phyloP scores from a whole-genome alignment of 176 grass and related monocot species.

The Phoenix dactylifera region DNA sequence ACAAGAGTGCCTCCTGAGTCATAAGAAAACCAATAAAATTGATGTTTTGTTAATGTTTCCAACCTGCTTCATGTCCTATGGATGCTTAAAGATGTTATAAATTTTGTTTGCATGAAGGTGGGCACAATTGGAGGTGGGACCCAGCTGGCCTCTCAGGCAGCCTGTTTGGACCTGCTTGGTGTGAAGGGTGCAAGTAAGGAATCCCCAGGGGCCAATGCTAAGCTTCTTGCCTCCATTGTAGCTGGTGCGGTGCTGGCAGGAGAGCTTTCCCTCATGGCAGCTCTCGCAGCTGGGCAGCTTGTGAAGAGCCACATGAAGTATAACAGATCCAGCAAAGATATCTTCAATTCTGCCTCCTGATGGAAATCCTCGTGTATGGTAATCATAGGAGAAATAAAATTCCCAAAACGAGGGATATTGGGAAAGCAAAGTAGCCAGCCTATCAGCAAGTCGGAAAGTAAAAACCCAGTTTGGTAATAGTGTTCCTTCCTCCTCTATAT shows the following conservation, averaged over 20 bases:
- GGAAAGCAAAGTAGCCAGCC: no score
- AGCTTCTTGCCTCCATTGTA: constrained; percentile 7
- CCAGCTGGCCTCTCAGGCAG: constrained; percentile 13
- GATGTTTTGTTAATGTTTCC: no score
- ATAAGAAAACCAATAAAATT: no score
- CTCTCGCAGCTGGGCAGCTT: constrained; percentile 9
- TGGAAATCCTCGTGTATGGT: not conserved
- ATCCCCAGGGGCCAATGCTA: constrained; percentile 3
- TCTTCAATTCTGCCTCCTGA: not conserved
- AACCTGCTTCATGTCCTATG: no score
- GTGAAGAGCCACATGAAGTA: constrained; percentile 18
- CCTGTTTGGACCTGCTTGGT: constrained; percentile 11
- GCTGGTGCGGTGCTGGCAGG: constrained; percentile 13
- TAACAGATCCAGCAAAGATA: constrained; percentile 9
- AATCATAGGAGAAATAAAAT: no score
- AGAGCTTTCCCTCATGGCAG: constrained; percentile 11
- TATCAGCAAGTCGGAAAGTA: no score
- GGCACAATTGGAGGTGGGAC: constrained; percentile 14
- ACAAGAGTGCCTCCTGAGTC: no score
- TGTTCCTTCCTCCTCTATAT: no score
- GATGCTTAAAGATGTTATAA: not conserved
- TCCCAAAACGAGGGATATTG: no score
- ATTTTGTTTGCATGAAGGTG: not conserved
- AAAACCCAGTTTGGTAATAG: no score
- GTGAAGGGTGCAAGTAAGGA: constrained; percentile 10